Evolutionary conservation across 202 grass and related monocot species (phyloP), one percentile per base, ranked within the genome.

Genomic region (Carex sylvatica): DNA sequence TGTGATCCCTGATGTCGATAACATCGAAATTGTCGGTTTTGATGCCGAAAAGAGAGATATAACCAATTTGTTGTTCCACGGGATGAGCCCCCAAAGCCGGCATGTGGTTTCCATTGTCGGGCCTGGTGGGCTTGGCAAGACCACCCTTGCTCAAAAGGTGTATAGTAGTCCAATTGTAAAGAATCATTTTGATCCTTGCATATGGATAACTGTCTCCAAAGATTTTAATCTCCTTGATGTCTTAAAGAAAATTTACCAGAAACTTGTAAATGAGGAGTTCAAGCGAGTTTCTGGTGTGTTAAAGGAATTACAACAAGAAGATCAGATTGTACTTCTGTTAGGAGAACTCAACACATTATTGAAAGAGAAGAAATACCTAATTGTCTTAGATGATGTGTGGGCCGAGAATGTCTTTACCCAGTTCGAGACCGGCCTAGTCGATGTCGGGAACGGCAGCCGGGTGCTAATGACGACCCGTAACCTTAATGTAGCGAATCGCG

Each of bases 401-500:
- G 24, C 4, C 0, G 82, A 82, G 0, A 15, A 79, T 7, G 82
- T 84, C 70, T 87, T 87, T 87, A 87, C 76, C 85, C 86, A 84
- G 54, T 72, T 92, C 0, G 36, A 82, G 0, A 69, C 87, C 0
- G 62, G 81, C 13, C 90, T 92, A n/a, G 80, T 84, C 6, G 78
- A 92, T 16, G 70, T 85, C 33, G 61, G 79, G 13, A 90, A 85
- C 19, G 90, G 85, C 44, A 90, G 72, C 47, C 51, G 90, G 52
- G 85, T 90, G 73, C 3, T 90, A n/a, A 74, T 92, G n/a, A 85
- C 89, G 55, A 87, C 59, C 10, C 79, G 80, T 42, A 12, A 36
- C 26, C 47, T 61, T 0, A 80, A 73, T 73, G 69, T 73, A 19
- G 69, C 38, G 2, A 73, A 73, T 22, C 0, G 11, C 0, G 19